A percentile compares a stretch with the other conserved stretches of the same genome.
These are phyloP conservation scores for Flaveria trinervia DNA, from an alignment of 129 eudicot genomes.

Conservation along the genomic window DNA sequence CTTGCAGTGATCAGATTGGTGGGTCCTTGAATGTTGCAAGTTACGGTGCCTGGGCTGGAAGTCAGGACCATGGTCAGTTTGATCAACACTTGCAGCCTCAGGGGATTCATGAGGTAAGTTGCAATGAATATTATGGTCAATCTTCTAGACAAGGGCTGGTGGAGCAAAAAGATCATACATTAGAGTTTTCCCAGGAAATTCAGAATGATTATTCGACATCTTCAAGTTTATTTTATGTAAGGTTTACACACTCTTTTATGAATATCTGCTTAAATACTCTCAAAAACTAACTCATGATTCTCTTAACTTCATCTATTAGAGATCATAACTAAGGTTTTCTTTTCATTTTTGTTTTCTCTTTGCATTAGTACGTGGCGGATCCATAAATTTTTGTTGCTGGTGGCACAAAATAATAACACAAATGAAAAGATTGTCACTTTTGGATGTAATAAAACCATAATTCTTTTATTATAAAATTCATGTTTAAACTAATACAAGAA, in stretches of 20 bases:
- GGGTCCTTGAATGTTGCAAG: neutral
- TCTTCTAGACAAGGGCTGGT: slow-evolving; percentile 20
- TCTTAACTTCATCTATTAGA: neutral
- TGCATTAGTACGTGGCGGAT: too few species aligned
- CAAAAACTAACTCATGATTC: neutral
- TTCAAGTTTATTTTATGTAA: slow-evolving; percentile 27
- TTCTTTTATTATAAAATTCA: too few species aligned
- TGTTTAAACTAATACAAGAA: too few species aligned
- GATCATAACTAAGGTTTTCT: neutral
- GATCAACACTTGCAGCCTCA: slow-evolving; percentile 6
- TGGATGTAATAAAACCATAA: too few species aligned
- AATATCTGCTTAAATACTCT: neutral
- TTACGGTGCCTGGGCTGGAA: neutral
- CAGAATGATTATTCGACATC: slow-evolving; percentile 13
- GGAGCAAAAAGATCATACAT: slow-evolving; percentile 10
- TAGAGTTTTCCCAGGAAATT: slow-evolving; percentile 6
- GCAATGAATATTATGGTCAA: slow-evolving; percentile 26
- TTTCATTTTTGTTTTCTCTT: neutral
- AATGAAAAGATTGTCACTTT: too few species aligned
- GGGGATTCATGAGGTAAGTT: slow-evolving; percentile 17
- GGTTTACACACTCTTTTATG: neutral
- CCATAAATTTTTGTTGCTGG: neutral
- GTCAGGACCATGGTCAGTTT: neutral
- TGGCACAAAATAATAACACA: neutral
- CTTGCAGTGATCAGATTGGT: slow-evolving; percentile 16